Conservation (phyloP, 371 early-diverging fungal species). For the Actinomucor elegans region DNA sequence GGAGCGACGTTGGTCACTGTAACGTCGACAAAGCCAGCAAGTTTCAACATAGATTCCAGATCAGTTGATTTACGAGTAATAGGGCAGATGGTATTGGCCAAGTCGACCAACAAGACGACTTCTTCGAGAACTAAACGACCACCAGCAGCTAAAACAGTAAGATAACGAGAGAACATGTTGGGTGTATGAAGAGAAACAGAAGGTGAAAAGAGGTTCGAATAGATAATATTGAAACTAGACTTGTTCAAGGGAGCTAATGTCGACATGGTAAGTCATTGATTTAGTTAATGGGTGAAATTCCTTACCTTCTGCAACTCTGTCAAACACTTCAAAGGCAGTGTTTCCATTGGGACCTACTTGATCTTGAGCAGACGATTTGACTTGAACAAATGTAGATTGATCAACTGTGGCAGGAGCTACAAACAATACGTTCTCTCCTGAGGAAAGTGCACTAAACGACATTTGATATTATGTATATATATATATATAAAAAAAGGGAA, state of each 20-base stretch:
- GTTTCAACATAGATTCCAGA: constrained; percentile 42
- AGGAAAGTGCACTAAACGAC: constrained; percentile 3
- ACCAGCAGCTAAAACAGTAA: constrained; percentile 33
- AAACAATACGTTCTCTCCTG: constrained; percentile 35
- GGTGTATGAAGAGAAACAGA: constrained; percentile 40
- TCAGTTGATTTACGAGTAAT: constrained; percentile 43
- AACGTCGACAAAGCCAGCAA: constrained; percentile 51
- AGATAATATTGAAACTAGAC: constrained; percentile 29
- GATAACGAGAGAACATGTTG: constrained; percentile 39
- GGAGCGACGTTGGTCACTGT: constrained; percentile 26
- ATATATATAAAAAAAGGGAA: too few species aligned
- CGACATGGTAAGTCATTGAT: constrained; percentile 62
- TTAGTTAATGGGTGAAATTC: constrained; percentile 63
- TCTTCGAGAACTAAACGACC: constrained; percentile 37
- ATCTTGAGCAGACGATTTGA: constrained; percentile 24
- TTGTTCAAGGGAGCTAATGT: constrained; percentile 39
- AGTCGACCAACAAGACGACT: constrained; percentile 33
- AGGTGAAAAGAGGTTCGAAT: constrained; percentile 40
- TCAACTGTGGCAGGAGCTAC: constrained; percentile 40
- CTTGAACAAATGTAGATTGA: constrained; percentile 26
- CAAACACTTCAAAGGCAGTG: constrained; percentile 44
- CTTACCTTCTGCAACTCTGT: constrained; percentile 50
- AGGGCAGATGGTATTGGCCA: constrained; percentile 37
- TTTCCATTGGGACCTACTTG: constrained; percentile 45
- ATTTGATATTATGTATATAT: neutral